Evolutionary conservation across 2,329 filamentous ascomycete genomes (phyloP).

Genomic region (Aspergillus sp.): DNA sequence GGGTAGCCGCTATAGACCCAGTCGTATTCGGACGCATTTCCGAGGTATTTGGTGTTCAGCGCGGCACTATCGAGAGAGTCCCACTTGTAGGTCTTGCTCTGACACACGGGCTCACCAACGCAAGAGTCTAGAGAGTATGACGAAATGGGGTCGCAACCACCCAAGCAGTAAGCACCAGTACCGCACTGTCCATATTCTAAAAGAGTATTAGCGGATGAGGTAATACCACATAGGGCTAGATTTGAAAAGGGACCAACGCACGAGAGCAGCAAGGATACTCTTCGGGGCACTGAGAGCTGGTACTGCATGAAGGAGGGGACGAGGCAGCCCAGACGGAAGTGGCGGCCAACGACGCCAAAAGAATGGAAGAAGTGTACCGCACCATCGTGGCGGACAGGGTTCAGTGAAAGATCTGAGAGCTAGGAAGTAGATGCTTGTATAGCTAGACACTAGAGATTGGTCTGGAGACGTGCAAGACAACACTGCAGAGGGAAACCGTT

Average conservation of each 20-base stretch:
- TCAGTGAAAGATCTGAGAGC: slow-evolving; percentile 15
- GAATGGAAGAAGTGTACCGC: slow-evolving; percentile 35
- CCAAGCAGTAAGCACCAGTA: slow-evolving; percentile 90
- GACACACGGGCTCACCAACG: slow-evolving; percentile 78
- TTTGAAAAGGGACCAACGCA: slow-evolving; percentile 52
- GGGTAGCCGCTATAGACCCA: slow-evolving; percentile 87
- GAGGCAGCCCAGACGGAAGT: slow-evolving; percentile 32
- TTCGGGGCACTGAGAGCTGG: slow-evolving; percentile 66
- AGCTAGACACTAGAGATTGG: background rate
- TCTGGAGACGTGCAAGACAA: background rate
- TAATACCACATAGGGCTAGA: slow-evolving; percentile 9
- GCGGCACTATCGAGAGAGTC: slow-evolving; percentile 68
- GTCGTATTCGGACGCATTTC: slow-evolving; percentile 75
- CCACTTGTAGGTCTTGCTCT: slow-evolving; percentile 73
- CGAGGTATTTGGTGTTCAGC: slow-evolving; percentile 79
- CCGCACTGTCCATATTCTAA: slow-evolving; percentile 90
- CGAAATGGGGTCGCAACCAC: slow-evolving; percentile 86
- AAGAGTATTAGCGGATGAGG: slow-evolving; percentile 16
- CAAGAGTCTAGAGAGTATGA: slow-evolving; percentile 84
- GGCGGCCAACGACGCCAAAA: slow-evolving; percentile 39
- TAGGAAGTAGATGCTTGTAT: slow-evolving; percentile 15
- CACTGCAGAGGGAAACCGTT: slow-evolving; percentile 7
- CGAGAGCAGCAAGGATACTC: slow-evolving; percentile 77
- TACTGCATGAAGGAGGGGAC: slow-evolving; percentile 37
- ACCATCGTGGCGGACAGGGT: slow-evolving; percentile 35